Evolutionary conservation across 345 rosid species (phyloP), one percentile per base, ranked within the genome.

Genomic region (Orychophragmus violaceus): DNA sequence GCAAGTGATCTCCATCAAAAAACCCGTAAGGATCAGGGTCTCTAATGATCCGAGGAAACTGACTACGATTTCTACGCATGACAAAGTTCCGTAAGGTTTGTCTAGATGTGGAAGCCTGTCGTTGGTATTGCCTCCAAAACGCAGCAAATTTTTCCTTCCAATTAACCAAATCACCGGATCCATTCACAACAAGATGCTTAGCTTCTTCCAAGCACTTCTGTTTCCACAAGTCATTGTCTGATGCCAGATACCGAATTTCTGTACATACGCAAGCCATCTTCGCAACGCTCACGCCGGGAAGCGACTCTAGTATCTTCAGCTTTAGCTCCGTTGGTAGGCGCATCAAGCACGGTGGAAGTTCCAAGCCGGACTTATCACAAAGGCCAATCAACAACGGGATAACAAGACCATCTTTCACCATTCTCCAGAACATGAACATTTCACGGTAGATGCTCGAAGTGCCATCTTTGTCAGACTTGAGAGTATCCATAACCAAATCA

Each of bases 371-470:
- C 69, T 71, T 79, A 16, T 81, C 80, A 21, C 85, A 82, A 9
- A 89, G 79, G 67, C 79, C 84, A 8, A 84, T 84, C 66, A 83
- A 63, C 77, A 89, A 71, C 8, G 90, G 95, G 50, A 75, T 79
- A 5, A 69, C 87, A 63, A 92, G 76, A 22, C 81, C 82, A 73
- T 92, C 91, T 69, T 89, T 89, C 5, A 86, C 89, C 59, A 75
- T 74, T 73, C 83, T 89, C 96, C 91, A 92, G 36, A 87, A 84
- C 74, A 82, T 66, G 28, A 90, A 86, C 49, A 83, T 79, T 14
- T 79, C 84, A 0, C 37, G 12, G 46, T 66, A 41, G 0, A 33
- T 17, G 9, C 56, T 56, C 7, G 61, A 57, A 57, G 71, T 49
- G 16, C 56, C 65, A 67, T 60, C 60, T 12, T 24, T 68, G 1